These are phyloP conservation scores for Colletotrichum godetiae DNA, from an alignment of 2,329 filamentous ascomycete species.

Conservation along the genomic window DNA sequence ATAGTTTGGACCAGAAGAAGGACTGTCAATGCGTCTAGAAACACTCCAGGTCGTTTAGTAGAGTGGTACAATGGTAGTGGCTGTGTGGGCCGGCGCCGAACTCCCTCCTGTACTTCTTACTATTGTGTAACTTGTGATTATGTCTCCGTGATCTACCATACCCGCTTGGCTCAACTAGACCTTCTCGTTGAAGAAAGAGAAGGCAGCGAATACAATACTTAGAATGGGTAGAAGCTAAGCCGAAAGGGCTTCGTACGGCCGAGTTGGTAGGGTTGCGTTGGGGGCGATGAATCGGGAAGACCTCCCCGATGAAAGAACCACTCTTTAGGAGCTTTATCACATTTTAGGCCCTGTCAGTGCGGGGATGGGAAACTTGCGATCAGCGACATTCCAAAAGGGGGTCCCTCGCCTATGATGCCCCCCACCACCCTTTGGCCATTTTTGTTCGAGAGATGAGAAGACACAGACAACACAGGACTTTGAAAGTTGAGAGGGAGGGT, in stretches of 20 bases:
- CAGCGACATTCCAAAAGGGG: slow-evolving; percentile 7
- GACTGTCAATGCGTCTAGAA: slow-evolving; percentile 25
- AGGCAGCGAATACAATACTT: not conserved
- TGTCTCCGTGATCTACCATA: not conserved
- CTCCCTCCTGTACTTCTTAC: not conserved
- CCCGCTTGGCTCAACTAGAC: not conserved
- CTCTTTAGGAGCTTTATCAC: not conserved
- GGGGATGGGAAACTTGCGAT: not conserved
- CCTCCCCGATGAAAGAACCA: slow-evolving; percentile 2
- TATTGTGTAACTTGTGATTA: not conserved
- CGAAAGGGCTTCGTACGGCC: not conserved
- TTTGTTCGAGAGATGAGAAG: not conserved
- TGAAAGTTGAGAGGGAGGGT: not conserved
- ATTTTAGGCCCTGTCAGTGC: slow-evolving; percentile 16
- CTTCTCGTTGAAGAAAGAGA: not conserved
- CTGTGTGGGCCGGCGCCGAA: not conserved
- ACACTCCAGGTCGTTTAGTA: not conserved
- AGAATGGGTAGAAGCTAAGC: not conserved
- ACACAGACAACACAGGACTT: not conserved
- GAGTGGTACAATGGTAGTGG: not conserved
- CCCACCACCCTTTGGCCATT: not conserved
- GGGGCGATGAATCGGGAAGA: slow-evolving; percentile 18
- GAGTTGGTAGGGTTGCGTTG: slow-evolving; percentile 4
- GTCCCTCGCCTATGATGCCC: not conserved
- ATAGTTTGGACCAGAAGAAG: slow-evolving; percentile 9